phyloP scores from a whole-genome alignment of 2,329 filamentous ascomycete genomes.

The Pestalotiopsis sp. region DNA sequence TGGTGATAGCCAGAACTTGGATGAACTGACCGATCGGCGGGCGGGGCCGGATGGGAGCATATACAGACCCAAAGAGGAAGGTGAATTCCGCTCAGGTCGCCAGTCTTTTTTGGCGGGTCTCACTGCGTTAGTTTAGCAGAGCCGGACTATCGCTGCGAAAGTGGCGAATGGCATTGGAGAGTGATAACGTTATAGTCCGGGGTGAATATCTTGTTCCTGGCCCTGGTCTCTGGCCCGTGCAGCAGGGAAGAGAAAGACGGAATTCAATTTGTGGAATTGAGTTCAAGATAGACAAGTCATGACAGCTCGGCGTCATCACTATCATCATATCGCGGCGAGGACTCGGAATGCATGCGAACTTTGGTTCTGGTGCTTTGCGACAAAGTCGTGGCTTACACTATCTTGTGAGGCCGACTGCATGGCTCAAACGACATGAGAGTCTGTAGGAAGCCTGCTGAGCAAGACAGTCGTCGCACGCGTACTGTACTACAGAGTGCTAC shows the following conservation, averaged over 20 bases:
- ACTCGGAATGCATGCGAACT: no score
- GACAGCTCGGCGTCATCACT: neutral
- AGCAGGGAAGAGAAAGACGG: neutral
- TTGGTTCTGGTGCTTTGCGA: no score
- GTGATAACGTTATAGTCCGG: slow-evolving; percentile 11
- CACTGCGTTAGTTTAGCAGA: slow-evolving; percentile 4
- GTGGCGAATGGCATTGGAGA: neutral
- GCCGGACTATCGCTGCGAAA: neutral
- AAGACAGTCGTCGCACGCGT: no score
- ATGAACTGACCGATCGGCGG: neutral
- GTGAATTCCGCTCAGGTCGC: neutral
- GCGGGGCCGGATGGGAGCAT: neutral
- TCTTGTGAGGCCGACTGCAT: no score
- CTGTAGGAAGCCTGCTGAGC: no score
- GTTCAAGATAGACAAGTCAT: neutral
- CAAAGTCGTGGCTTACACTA: no score
- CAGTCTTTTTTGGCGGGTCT: neutral
- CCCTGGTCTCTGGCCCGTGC: neutral
- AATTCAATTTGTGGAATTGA: neutral
- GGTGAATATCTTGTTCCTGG: neutral
- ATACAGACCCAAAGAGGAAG: neutral
- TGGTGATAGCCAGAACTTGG: neutral
- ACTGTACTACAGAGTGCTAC: no score
- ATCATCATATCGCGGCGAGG: neutral
- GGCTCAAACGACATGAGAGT: no score